Base-by-base conservation (phyloP, 225 moss, liverwort and hornwort species). In the Asterella californica region DNA sequence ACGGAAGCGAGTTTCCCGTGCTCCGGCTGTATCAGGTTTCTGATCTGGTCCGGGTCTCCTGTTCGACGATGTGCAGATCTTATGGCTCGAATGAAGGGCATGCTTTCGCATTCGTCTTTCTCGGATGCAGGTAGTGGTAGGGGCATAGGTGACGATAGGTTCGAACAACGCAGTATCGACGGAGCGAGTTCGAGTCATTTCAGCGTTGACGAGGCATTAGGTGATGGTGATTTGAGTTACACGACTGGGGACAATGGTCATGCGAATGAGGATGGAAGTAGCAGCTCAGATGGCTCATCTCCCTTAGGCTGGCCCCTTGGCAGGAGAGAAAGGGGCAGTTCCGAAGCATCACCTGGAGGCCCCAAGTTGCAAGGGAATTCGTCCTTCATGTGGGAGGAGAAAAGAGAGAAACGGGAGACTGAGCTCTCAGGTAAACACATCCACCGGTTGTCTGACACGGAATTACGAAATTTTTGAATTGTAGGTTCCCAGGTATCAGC, bases 301-400 rank as follows among this genome's bases (percentile, higher is more conserved):
- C 97, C 96, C 33, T 82, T 97, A 80, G 93, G 97, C 63, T 97
- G 97, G 97, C 97, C 97, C 11, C 81, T 94, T 74, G 94, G 90
- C 47, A 91, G 91, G 83, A 83, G 89, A 65, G 94, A 94, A 72
- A 88, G 93, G 87, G 84, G 80, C 50, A 87, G 94, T 79, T 86
- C 91, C 47, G 85, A 88, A 52, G 90, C 88, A 66, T 97, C 97
- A 27, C 94, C 96, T 34, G 84, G 91, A 25, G 90, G 90, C 80
- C 92, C 90, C 57, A 93, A 89, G 88, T 76, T 93, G 75, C 88
- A 88, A 30, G 91, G 90, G 25, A 89, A 89, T 79, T 87, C 92
- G 33, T 87, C 89, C 29, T 92, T 90, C 79, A 89, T 90, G 80
- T 94, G 97, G 94, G 97, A 97, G 84, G 97, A 92, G 50, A 92